Evolutionary conservation across 2,329 filamentous ascomycete species (phyloP).

Genomic region (Daldinia sp.): DNA sequence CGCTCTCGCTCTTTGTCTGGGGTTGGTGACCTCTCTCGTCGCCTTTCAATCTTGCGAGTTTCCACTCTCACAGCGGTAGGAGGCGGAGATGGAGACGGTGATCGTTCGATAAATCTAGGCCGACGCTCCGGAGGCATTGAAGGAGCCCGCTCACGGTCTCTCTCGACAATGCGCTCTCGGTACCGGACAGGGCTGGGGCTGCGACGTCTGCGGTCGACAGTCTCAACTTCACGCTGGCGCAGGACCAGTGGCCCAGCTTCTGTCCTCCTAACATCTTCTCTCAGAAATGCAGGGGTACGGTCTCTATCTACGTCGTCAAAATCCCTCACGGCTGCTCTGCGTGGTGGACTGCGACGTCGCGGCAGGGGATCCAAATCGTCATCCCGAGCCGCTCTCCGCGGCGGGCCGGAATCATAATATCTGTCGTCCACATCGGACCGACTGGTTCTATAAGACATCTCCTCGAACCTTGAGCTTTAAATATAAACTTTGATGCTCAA

Average conservation of each 20-base stretch:
- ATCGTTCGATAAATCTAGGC: conserved; percentile 59
- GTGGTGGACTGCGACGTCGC: conserved; percentile 44
- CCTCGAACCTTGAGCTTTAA: conserved; percentile 23
- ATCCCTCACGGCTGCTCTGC: conserved; percentile 50
- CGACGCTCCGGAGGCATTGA: conserved; percentile 54
- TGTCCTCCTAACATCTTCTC: conserved; percentile 61
- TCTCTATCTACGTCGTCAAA: conserved; percentile 55
- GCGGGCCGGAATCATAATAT: conserved; percentile 57
- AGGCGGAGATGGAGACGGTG: conserved; percentile 54
- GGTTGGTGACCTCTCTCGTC: conserved; percentile 53
- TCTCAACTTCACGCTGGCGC: conserved; percentile 67
- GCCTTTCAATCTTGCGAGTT: conserved; percentile 47
- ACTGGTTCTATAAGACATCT: conserved; percentile 49
- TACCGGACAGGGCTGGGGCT: conserved; percentile 58
- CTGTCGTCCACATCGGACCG: conserved; percentile 60
- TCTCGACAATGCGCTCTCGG: conserved; percentile 60
- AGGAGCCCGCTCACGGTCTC: conserved; percentile 58
- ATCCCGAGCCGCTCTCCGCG: conserved; percentile 46
- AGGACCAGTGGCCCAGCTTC: conserved; percentile 67
- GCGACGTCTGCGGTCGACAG: conserved; percentile 61
- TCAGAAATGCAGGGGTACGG: conserved; percentile 64
- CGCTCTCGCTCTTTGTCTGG: conserved; percentile 57
- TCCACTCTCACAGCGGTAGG: conserved; percentile 47
- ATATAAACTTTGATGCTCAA: conserved; percentile 22
- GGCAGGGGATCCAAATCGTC: conserved; percentile 47